Evolutionary conservation across 805 yeast species (phyloP), one percentile per base, ranked within the genome.

Genomic region (Pichia rugopelliculosa): DNA sequence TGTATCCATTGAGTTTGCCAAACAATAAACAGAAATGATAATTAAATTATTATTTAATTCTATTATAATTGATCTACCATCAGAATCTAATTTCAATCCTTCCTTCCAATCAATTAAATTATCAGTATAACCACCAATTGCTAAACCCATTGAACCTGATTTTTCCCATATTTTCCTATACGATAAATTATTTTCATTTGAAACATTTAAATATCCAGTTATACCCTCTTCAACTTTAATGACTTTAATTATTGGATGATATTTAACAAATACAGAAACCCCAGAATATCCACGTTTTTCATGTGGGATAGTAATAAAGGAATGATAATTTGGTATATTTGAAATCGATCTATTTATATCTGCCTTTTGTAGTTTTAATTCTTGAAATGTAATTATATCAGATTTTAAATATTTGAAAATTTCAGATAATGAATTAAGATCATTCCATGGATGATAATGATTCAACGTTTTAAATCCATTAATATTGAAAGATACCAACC

Each of bases 161-260:
- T 34, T 41, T 8, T 49, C 51, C 22, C 50, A 46, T 15, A 65
- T 52, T 17, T 66, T 67, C 25, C 64, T 50, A 56, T 60, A 65
- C 4, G 56, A 56, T 12, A 27, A 7, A 1, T 20, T 21, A 4
- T 39, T 27, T 11, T 57, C 49, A 9, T 42, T 41, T n/a, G 53
- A 55, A 20, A 54, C 43, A 26, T 54, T 54, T 25, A 80, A 59
- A 50, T 68, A 66, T 0, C 98, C 99, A 0, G 96, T 84, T 8
- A 93, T 69, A 0, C 99, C 99, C 63, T 91, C 96, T 60, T 93
- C 98, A 0, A 90, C 96, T 53, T 76, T 79, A 3, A 75, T 44
- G 1, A 88, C 87, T 2, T 72, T 66, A 2, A 72, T 64, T 0
- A 64, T 66, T 1, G 59, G 56, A 1, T 83, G 79, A 3, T 69